These are phyloP conservation scores for Picea sitchensis DNA, from an alignment of 75 land plant species.

Conservation along the genomic window DNA sequence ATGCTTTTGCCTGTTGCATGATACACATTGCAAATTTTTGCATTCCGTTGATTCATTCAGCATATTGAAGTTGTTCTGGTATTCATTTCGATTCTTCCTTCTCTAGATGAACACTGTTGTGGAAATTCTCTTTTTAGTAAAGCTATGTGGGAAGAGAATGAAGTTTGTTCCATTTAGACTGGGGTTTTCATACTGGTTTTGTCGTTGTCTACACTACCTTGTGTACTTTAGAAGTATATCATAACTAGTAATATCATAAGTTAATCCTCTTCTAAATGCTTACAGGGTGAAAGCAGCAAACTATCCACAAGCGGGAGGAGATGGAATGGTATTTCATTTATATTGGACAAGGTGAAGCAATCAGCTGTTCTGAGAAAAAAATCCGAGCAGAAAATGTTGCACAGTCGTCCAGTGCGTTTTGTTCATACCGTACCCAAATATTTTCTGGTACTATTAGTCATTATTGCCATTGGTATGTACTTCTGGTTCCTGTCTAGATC, in stretches of 20 bases:
- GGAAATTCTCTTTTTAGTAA: neutral
- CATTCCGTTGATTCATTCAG: neutral
- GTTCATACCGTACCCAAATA: neutral
- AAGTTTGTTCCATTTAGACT: neutral
- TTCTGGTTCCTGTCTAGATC: slow-evolving; percentile 6
- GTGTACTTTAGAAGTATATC: neutral
- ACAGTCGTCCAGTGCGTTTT: neutral
- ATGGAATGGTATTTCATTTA: slow-evolving; percentile 6
- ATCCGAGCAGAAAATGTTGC: neutral
- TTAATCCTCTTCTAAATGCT: neutral
- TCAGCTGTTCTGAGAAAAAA: neutral
- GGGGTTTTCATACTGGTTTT: neutral
- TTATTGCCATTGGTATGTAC: slow-evolving; percentile 5
- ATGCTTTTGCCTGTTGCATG: no score
- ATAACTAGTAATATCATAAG: neutral
- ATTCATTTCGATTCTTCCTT: slow-evolving; percentile 1
- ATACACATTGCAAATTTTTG: no score
- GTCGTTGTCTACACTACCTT: neutral
- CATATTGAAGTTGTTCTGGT: neutral
- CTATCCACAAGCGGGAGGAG: neutral
- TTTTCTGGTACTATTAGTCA: slow-evolving; percentile 1
- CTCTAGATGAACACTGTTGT: neutral
- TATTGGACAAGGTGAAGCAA: neutral
- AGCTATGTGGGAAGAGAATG: neutral
- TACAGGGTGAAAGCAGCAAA: slow-evolving; percentile 9